Evolutionary conservation across 2,329 filamentous ascomycete genomes (phyloP).

Genomic region (Fusarium protoensiforme): DNA sequence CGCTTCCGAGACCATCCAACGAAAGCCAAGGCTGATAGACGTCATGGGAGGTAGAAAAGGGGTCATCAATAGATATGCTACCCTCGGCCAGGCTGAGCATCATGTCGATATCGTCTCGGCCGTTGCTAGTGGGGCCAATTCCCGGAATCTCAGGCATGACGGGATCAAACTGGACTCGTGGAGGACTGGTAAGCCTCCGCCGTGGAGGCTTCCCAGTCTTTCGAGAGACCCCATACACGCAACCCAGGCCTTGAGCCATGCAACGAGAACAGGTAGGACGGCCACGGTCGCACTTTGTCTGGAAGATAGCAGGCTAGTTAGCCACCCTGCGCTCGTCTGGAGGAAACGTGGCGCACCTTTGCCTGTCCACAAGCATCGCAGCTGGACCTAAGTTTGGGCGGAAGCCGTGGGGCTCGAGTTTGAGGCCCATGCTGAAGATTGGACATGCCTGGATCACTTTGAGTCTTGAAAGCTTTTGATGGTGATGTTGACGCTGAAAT

Average conservation of each 20-base stretch:
- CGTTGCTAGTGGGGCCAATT: not conserved
- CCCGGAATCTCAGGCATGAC: not conserved
- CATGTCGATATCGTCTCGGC: not conserved
- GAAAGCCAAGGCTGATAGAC: not conserved
- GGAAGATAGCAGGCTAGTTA: not conserved
- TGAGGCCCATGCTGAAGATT: not conserved
- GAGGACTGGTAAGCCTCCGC: not conserved
- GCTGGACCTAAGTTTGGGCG: not conserved
- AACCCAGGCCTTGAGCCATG: not conserved
- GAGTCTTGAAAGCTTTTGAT: too few species aligned
- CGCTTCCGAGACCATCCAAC: not conserved
- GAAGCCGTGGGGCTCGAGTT: not conserved
- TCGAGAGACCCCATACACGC: not conserved
- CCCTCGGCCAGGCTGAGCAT: not conserved
- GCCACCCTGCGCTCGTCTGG: not conserved
- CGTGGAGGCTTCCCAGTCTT: not conserved
- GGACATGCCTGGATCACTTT: too few species aligned
- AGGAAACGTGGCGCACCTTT: not conserved
- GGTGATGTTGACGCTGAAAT: not conserved
- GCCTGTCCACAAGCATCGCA: not conserved
- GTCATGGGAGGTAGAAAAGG: not conserved
- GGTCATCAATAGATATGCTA: not conserved
- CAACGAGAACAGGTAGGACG: not conserved
- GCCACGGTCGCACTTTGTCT: not conserved
- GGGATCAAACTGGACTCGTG: not conserved